Evolutionary conservation across 805 yeast genomes (phyloP).

Genomic region (Myxozyma neglecta): DNA sequence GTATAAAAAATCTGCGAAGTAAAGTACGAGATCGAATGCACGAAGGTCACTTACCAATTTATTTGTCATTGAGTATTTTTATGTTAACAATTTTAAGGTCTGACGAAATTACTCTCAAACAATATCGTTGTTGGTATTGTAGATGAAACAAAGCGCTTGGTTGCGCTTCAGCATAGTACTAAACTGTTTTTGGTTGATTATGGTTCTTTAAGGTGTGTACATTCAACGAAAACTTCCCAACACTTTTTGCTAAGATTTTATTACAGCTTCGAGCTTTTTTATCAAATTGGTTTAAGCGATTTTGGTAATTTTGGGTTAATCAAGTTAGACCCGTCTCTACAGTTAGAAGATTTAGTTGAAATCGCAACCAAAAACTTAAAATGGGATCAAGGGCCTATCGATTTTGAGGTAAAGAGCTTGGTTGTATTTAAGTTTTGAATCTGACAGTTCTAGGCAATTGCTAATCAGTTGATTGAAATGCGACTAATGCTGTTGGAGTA

Average conservation of each 20-base stretch:
- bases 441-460: conserved; percentile 10
- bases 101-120: conserved; percentile 68
- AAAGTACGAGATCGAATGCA: conserved; percentile 35
- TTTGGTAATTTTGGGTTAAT: conserved; percentile 79
- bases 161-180: conserved; percentile 83
- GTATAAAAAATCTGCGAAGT: conserved; percentile 57
- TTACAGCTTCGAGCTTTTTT: conserved; percentile 58
- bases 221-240: neutral
- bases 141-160: conserved; percentile 65
- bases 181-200: conserved; percentile 78
- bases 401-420: no score
- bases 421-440: no score
- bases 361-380: conserved; percentile 36
- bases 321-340: conserved; percentile 42
- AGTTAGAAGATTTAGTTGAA: conserved; percentile 44
- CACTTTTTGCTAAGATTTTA: neutral
- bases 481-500: conserved; percentile 79
- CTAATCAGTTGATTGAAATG: conserved; percentile 48
- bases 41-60: conserved; percentile 6
- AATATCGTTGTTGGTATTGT: conserved; percentile 80
- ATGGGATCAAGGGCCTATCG: no score
- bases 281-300: conserved; percentile 74
- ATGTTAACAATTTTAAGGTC: conserved; percentile 36
- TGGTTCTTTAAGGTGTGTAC: conserved; percentile 53
- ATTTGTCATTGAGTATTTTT: no score